Conservation (phyloP, 768 basidiomycete species). For the Tulasnella sp. region DNA sequence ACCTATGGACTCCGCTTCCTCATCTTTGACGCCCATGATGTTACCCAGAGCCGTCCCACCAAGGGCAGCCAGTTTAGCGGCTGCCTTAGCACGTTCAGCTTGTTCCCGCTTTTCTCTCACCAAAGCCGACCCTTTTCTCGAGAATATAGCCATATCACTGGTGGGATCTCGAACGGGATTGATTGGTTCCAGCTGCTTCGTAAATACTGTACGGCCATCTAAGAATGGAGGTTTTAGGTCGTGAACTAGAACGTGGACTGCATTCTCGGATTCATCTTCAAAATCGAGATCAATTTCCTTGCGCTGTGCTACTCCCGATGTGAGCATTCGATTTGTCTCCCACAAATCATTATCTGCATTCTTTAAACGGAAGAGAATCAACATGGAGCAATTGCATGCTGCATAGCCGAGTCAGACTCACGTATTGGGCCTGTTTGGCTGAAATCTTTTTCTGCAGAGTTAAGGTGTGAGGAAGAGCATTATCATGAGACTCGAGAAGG, state of each 20-base stretch:
- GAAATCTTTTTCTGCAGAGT: conserved; percentile 64
- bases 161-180: conserved; percentile 90
- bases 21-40: conserved; percentile 93
- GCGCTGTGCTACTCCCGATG: conserved; percentile 85
- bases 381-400: conserved; percentile 6
- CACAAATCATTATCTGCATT: conserved; percentile 97
- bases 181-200: conserved; percentile 92
- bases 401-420: conserved; percentile 29
- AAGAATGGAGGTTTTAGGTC: conserved; percentile 96
- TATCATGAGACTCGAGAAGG: not conserved
- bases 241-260: conserved; percentile 95
- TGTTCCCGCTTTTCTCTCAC: conserved; percentile 95
- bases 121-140: conserved; percentile 89
- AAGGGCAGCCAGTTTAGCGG: conserved; percentile 83
- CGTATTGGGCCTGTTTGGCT: conserved; percentile 92
- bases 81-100: conserved; percentile 89
- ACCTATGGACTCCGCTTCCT: conserved; percentile 88
- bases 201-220: conserved; percentile 91
- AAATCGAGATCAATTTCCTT: conserved; percentile 84
- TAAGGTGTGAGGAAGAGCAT: not conserved
- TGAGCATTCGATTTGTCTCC: conserved; percentile 97
- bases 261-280: conserved; percentile 90
- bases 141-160: conserved; percentile 89
- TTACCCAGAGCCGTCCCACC: conserved; percentile 94
- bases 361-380: conserved; percentile 30